These are phyloP conservation scores for Trichoderma gracile DNA, from an alignment of 2,329 filamentous ascomycete genomes.

Conservation along the genomic window DNA sequence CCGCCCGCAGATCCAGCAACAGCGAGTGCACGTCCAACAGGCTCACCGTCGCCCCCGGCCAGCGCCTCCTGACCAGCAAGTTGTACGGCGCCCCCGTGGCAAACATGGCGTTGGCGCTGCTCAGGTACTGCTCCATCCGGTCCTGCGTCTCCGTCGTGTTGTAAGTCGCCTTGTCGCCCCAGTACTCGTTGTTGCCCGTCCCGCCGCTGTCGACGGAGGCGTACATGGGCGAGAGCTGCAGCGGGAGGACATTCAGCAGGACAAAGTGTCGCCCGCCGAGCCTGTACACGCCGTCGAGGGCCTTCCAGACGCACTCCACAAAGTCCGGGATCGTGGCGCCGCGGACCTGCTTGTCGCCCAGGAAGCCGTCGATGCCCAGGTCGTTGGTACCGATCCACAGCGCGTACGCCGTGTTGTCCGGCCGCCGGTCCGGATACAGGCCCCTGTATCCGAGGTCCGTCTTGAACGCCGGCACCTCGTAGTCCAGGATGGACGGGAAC, in stretches of 20 bases:
- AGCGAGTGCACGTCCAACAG: conserved; percentile 68
- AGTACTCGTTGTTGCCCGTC: conserved; percentile 42
- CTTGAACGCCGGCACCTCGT: conserved; percentile 59
- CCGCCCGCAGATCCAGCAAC: conserved; percentile 63
- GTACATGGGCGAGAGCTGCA: conserved; percentile 70
- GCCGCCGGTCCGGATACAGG: conserved; percentile 45
- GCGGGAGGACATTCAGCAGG: conserved; percentile 66
- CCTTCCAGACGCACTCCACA: conserved; percentile 65
- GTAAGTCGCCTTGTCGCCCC: conserved; percentile 47
- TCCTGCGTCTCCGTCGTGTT: conserved; percentile 50
- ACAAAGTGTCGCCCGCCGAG: conserved; percentile 71
- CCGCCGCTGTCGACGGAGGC: conserved; percentile 32
- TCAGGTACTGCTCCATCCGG: conserved; percentile 51
- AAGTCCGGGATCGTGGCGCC: conserved; percentile 65
- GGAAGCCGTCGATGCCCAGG: conserved; percentile 64
- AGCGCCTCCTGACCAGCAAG: conserved; percentile 46
- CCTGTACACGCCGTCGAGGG: conserved; percentile 63
- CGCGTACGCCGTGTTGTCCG: conserved; percentile 67
- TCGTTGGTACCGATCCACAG: conserved; percentile 86
- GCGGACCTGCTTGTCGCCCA: conserved; percentile 62
- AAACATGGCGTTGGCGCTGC: conserved; percentile 51
- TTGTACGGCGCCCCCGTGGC: conserved; percentile 53
- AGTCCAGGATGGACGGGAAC: conserved; percentile 54
- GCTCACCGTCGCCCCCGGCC: conserved; percentile 61
- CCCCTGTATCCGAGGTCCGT: conserved; percentile 47